A percentile compares a stretch with the other conserved stretches of the same genome.
Conservation (phyloP, 345 rosid species). For the Turnera subulata region DNA sequence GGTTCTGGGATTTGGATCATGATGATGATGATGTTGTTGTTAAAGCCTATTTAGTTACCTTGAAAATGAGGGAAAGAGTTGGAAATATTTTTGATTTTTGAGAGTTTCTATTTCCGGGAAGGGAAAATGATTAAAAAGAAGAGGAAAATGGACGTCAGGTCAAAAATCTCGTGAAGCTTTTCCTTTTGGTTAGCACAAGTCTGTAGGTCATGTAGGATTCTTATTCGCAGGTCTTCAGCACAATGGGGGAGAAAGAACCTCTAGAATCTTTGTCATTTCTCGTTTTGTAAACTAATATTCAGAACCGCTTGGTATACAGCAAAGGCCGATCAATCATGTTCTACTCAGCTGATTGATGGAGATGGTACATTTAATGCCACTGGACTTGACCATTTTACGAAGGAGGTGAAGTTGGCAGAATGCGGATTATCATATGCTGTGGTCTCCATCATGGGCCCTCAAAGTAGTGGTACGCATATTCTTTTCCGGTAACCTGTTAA, state of each 20-base stretch:
- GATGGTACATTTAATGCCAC: conserved; percentile 67
- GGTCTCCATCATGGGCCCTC: conserved; percentile 99
- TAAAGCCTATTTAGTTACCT: background rate
- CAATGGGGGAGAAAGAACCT: no score
- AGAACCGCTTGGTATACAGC: conserved; percentile 23
- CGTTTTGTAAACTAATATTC: background rate
- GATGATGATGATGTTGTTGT: conserved; percentile 9
- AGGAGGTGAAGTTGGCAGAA: conserved; percentile 66
- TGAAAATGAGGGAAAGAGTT: conserved; percentile 12
- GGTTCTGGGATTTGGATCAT: conserved; percentile 12
- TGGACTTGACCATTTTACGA: conserved; percentile 72
- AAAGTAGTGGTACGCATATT: conserved; percentile 81
- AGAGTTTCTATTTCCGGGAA: no score
- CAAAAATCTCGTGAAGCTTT: no score
- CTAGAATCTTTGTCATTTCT: background rate
- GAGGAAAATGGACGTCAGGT: no score
- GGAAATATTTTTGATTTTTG: background rate
- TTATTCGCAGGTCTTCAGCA: no score
- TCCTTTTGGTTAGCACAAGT: no score
- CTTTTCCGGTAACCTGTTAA: background rate
- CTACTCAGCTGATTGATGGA: conserved; percentile 93
- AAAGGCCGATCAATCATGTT: conserved; percentile 44
- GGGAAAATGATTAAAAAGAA: no score
- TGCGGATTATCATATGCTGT: conserved; percentile 93
- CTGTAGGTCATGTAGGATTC: no score